Evolutionary conservation across 257 asterid genomes (phyloP).

Genomic region (Knoxia roxburghii): DNA sequence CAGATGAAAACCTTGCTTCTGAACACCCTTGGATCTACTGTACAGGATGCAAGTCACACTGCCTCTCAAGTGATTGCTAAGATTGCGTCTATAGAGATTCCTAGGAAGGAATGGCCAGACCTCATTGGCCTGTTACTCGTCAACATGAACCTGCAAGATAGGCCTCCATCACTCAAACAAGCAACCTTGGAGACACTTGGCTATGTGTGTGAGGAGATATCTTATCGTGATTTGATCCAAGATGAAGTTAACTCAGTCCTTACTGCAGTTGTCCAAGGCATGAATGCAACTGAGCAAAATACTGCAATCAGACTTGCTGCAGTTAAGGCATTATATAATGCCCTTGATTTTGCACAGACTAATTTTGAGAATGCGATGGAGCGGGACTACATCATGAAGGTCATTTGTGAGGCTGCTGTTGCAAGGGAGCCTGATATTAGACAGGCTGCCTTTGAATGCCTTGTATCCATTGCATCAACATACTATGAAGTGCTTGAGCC

Average conservation of each 20-base stretch:
- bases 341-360: constrained; percentile 85
- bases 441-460: constrained; percentile 82
- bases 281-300: constrained; percentile 60
- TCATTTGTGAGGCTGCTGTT: constrained; percentile 68
- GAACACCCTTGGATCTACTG: constrained; percentile 62
- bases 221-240: constrained; percentile 64
- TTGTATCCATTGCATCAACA: constrained; percentile 74
- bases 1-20: constrained; percentile 60
- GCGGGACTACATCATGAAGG: constrained; percentile 80
- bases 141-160: constrained; percentile 63
- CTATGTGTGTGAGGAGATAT: constrained; percentile 84
- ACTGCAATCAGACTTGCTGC: constrained; percentile 79
- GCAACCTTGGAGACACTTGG: constrained; percentile 87
- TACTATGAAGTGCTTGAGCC: constrained; percentile 72
- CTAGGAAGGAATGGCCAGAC: constrained; percentile 84
- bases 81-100: constrained; percentile 72
- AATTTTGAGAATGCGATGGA: constrained; percentile 83
- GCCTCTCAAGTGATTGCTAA: constrained; percentile 85
- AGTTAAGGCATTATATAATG: constrained; percentile 67
- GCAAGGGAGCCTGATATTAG: constrained; percentile 67
- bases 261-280: constrained; percentile 86
- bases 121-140: constrained; percentile 58
- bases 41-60: constrained; percentile 67
- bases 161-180: constrained; percentile 55
- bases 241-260: constrained; percentile 75